Percentiles rank a stretch among this genome's conserved stretches.
Conservation (phyloP, 1,139 yeast genomes). For the Diutina siamensis region DNA sequence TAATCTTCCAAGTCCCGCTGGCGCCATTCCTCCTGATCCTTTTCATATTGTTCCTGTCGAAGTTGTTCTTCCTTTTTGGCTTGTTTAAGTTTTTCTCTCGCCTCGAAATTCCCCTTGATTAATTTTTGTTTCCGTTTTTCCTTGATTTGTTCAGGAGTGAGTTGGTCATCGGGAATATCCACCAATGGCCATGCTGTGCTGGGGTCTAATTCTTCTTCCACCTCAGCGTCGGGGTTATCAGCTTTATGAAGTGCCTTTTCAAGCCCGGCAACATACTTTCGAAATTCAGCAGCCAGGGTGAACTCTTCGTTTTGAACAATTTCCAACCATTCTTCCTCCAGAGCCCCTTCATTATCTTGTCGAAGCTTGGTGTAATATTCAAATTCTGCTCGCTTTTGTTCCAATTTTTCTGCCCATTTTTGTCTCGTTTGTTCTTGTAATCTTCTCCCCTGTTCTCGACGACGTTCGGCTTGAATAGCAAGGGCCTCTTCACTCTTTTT, state of each 20-base stretch:
- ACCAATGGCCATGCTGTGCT: conserved; percentile 59
- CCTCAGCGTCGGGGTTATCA: conserved; percentile 30
- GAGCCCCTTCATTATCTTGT: conserved; percentile 12
- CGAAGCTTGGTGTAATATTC: conserved; percentile 55
- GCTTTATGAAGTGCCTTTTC: conserved; percentile 64
- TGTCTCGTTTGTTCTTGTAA: conserved; percentile 90
- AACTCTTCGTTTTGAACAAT: conserved; percentile 67
- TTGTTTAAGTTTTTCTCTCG: conserved; percentile 71
- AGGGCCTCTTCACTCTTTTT: conserved; percentile 80
- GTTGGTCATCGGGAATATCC: conserved; percentile 73
- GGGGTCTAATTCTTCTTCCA: conserved; percentile 39
- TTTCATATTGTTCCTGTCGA: conserved; percentile 39
- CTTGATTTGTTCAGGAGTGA: conserved; percentile 67
- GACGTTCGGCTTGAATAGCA: conserved; percentile 62
- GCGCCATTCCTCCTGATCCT: conserved; percentile 70
- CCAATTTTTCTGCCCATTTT: conserved; percentile 66
- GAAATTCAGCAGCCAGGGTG: conserved; percentile 60
- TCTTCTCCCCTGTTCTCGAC: conserved; percentile 78
- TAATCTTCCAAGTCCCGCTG: conserved; percentile 64
- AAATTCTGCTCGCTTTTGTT: conserved; percentile 72
- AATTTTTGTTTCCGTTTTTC: conserved; percentile 81
- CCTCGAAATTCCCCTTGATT: conserved; percentile 79
- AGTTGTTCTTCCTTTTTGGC: conserved; percentile 51
- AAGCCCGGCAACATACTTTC: conserved; percentile 52
- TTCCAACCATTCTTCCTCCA: conserved; percentile 13